phyloP scores from a whole-genome alignment of 2,329 filamentous ascomycete species.

The Xylaria sp. region DNA sequence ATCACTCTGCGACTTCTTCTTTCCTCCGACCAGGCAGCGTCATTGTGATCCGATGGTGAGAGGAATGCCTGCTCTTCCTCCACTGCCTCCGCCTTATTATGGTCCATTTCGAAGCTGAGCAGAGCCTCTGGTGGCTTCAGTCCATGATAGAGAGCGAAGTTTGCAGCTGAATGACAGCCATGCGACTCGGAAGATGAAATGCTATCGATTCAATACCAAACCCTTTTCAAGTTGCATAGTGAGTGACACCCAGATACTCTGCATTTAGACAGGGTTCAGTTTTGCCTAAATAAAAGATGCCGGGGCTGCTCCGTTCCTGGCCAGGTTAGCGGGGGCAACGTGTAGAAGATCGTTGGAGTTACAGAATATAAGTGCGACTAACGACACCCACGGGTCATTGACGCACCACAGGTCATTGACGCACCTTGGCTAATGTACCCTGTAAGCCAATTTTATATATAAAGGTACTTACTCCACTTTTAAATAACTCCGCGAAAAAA shows the following conservation, averaged over 20 bases:
- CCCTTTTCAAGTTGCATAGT: neutral
- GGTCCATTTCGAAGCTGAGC: slow-evolving; percentile 34
- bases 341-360: neutral
- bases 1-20: slow-evolving; percentile 26
- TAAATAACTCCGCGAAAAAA: too few species aligned
- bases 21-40: slow-evolving; percentile 37
- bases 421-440: too few species aligned
- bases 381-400: too few species aligned
- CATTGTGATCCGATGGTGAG: slow-evolving; percentile 16
- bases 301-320: slow-evolving; percentile 40
- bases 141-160: neutral
- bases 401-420: too few species aligned
- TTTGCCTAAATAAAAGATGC: slow-evolving; percentile 40
- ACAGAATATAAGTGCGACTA: neutral
- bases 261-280: slow-evolving; percentile 30
- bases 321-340: slow-evolving; percentile 35
- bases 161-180: slow-evolving; percentile 5
- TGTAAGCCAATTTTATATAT: too few species aligned
- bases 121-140: neutral
- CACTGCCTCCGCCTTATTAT: slow-evolving; percentile 41
- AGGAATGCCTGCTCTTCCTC: slow-evolving; percentile 51
- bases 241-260: slow-evolving; percentile 1
- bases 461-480: too few species aligned
- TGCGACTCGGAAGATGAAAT: neutral
- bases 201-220: slow-evolving; percentile 5